Base-by-base conservation (phyloP, 2,329 filamentous ascomycete species). In the Lasiodiplodia gonubiensis region DNA sequence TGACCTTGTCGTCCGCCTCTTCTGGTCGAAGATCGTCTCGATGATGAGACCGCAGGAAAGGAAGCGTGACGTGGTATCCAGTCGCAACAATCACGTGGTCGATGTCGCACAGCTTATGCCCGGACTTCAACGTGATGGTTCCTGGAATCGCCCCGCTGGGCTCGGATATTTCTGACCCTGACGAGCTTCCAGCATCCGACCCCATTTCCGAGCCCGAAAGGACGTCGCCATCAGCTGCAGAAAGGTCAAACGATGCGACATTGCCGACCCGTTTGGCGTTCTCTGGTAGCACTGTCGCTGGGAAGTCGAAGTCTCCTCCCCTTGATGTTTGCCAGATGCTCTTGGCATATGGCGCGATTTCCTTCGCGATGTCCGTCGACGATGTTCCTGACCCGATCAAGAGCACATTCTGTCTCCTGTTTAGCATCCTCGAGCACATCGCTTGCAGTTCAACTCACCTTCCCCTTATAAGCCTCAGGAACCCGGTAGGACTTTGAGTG, bases 21-120 rank as follows among this genome's bases (percentile, higher is more conserved):
- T 83, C 75, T 0, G 81, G 77, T 0, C 77, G 61, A 0, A 77
- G 78, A 16, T 77, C 69, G 81, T 86, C 81, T 67, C 81, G 72
- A 76, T 84, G 84, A 21, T 85, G 80, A 11, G 85, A 75, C 0
- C 79, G 74, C 0, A 92, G 79, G 71, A 91, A 92, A 0, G 90
- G 90, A 18, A 90, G 84, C 0, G 87, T 86, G 16, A 88, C 87
- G 71, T 90, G 86, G 72, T 92, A 92, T 0, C 90, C 90, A 0
- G 90, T 92, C 18, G 86, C 88, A 5, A 92, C 73, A 23, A 92
- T 82, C 0, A 92, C 82, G 18, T 81, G 79, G 71, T 92, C 84
- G 42, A 92, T 86, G 11, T 83, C 80, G 23, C 79, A 79, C 0
- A 92, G 72, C 1, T 77, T 77, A 0, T 78, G 71, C 0, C 88